Evolutionary conservation across 345 rosid species (phyloP).

Genomic region (Arabidopsis arenosa): DNA sequence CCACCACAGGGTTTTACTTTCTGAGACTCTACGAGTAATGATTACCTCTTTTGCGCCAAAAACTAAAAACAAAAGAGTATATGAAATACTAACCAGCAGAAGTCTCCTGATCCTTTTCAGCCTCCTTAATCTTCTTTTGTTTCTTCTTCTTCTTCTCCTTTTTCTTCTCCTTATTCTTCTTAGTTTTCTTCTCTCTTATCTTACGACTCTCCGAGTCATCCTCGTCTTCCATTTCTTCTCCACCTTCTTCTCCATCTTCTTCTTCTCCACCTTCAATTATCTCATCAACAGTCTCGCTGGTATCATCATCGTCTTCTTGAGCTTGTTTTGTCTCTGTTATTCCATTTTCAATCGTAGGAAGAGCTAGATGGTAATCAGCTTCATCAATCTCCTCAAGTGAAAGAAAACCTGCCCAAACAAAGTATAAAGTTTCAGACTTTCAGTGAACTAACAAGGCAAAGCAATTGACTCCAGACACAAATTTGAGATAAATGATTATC

Average conservation of each 20-base stretch:
- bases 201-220: slow-evolving; percentile 43
- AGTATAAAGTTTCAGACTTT: slow-evolving; percentile 25
- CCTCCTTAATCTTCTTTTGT: slow-evolving; percentile 44
- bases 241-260: slow-evolving; percentile 5
- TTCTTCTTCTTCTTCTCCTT: slow-evolving; percentile 44
- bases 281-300: slow-evolving; percentile 40
- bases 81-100: slow-evolving; percentile 56
- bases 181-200: slow-evolving; percentile 47
- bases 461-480: slow-evolving; percentile 5
- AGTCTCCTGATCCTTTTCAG: slow-evolving; percentile 44
- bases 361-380: slow-evolving; percentile 58
- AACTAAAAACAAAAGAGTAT: not conserved
- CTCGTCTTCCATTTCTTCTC: slow-evolving; percentile 12
- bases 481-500: not conserved
- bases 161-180: slow-evolving; percentile 48
- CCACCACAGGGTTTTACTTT: slow-evolving; percentile 1
- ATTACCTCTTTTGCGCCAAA: slow-evolving; percentile 2
- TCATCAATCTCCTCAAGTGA: slow-evolving; percentile 93
- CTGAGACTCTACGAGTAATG: not conserved
- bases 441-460: slow-evolving; percentile 3
- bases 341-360: slow-evolving; percentile 49
- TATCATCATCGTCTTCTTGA: slow-evolving; percentile 42
- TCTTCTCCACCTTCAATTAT: slow-evolving; percentile 40
- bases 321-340: slow-evolving; percentile 44
- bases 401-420: slow-evolving; percentile 65